phyloP scores from a whole-genome alignment of 176 grass and related monocot species.

The Tuctoria greenei region DNA sequence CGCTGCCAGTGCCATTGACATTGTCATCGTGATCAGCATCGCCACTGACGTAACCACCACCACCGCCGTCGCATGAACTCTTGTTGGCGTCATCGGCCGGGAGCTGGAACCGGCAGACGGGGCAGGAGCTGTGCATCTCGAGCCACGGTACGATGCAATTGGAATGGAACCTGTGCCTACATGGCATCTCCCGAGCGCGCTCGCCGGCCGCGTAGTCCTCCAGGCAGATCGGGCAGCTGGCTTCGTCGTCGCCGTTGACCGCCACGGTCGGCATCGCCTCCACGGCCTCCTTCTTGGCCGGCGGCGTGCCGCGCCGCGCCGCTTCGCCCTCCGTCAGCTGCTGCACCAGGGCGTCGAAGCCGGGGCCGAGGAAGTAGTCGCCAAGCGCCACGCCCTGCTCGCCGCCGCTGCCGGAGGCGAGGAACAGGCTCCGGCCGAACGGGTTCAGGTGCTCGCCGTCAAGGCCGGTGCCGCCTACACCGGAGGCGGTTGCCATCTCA shows the following conservation, averaged over 20 bases:
- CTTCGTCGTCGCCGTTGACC: constrained; percentile 32
- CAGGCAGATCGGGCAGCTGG: constrained; percentile 76
- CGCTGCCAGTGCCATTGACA: constrained; percentile 24
- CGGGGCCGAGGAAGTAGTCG: constrained; percentile 69
- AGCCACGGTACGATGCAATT: constrained; percentile 85
- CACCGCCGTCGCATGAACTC: constrained; percentile 34
- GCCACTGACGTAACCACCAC: constrained; percentile 22
- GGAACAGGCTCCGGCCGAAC: constrained; percentile 34
- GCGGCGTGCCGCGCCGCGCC: constrained; percentile 52
- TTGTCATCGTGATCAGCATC: constrained; percentile 18
- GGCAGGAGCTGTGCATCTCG: constrained; percentile 85
- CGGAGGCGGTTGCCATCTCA: constrained; percentile 24
- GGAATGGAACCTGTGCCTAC: constrained; percentile 77
- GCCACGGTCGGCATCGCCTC: constrained; percentile 68
- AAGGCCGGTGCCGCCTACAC: not conserved
- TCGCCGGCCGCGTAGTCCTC: constrained; percentile 67
- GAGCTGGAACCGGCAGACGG: constrained; percentile 74
- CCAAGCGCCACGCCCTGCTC: constrained; percentile 49
- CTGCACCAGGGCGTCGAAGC: constrained; percentile 66
- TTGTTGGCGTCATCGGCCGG: constrained; percentile 55
- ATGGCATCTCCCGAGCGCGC: constrained; percentile 71
- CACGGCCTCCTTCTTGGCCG: constrained; percentile 71
- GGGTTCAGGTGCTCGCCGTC: constrained; percentile 33
- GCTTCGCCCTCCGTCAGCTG: constrained; percentile 57
- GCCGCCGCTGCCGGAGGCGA: constrained; percentile 5